Percentiles rank a stretch among this genome's conserved stretches.
These are phyloP conservation scores for Quaeritorhiza haematococci DNA, from an alignment of 371 early-diverging fungal genomes.

Conservation along the genomic window DNA sequence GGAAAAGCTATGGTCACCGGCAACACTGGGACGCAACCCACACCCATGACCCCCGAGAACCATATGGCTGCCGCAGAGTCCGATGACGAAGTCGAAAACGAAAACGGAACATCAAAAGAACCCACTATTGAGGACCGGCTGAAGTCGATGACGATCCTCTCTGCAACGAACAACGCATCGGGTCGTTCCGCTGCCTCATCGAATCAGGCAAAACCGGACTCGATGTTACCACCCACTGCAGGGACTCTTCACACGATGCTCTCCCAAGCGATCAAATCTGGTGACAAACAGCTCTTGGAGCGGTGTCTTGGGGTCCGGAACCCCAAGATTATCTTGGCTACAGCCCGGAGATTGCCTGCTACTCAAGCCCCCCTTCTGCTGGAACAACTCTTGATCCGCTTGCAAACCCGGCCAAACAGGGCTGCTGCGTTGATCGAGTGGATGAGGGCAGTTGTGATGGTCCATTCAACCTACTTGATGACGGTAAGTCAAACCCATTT, in stretches of 20 bases:
- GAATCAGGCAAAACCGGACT: constrained; percentile 6
- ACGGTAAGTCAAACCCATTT: constrained; percentile 37
- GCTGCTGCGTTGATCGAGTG: constrained; percentile 62
- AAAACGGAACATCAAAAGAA: constrained; percentile 10
- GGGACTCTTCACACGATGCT: constrained; percentile 64
- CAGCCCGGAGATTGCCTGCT: constrained; percentile 65
- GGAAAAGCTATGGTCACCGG: too few relatives aligned
- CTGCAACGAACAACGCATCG: neutral
- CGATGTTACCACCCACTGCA: neutral
- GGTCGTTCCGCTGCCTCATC: too few relatives aligned
- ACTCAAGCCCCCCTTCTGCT: constrained; percentile 69
- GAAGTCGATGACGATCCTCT: constrained; percentile 7
- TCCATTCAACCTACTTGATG: constrained; percentile 69
- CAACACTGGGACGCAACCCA: too few relatives aligned
- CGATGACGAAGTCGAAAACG: neutral
- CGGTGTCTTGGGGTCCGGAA: constrained; percentile 58
- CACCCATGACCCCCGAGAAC: too few relatives aligned
- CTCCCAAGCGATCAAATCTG: constrained; percentile 71
- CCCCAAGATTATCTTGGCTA: constrained; percentile 59
- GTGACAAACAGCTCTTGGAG: constrained; percentile 62
- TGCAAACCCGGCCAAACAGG: constrained; percentile 66
- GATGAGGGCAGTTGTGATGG: constrained; percentile 64
- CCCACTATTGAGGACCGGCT: constrained; percentile 42
- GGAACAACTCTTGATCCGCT: constrained; percentile 54
- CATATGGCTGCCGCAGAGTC: neutral